Conservation (phyloP, 768 basidiomycete species). For the Dendrothele bispora region DNA sequence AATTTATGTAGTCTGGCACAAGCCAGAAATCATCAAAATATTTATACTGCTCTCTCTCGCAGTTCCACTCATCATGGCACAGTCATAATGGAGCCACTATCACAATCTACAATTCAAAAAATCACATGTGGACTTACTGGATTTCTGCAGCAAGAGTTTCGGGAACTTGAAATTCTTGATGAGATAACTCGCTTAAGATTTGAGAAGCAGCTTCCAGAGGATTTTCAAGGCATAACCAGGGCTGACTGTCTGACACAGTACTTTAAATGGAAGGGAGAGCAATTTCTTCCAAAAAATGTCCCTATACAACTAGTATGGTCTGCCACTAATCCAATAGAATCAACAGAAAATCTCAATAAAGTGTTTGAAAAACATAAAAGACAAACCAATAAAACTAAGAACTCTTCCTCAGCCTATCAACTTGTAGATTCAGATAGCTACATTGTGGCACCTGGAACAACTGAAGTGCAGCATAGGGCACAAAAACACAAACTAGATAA, state of each 20-base stretch:
- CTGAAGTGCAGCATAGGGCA: too few relatives aligned
- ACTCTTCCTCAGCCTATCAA: too few relatives aligned
- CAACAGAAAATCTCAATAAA: too few relatives aligned
- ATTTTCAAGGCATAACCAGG: too few relatives aligned
- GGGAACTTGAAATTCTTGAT: slow-evolving; percentile 34
- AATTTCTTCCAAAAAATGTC: slow-evolving; percentile 21
- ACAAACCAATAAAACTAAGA: too few relatives aligned
- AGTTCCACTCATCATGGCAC: slow-evolving; percentile 20
- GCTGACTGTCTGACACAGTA: slow-evolving; percentile 22
- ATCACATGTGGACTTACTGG: slow-evolving; percentile 26
- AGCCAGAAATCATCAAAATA: slow-evolving; percentile 21
- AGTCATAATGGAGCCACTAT: slow-evolving; percentile 25
- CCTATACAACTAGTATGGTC: too few relatives aligned
- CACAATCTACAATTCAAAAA: slow-evolving; percentile 8
- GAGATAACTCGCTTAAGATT: slow-evolving; percentile 28
- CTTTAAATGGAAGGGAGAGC: slow-evolving; percentile 14
- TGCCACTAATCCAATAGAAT: not conserved
- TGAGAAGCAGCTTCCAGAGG: slow-evolving; percentile 11
- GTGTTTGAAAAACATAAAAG: too few relatives aligned
- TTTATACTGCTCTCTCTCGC: slow-evolving; percentile 31
- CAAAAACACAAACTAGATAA: not conserved
- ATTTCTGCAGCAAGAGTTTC: slow-evolving; percentile 30
- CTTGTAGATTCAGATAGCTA: too few relatives aligned
- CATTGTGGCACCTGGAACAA: too few relatives aligned
- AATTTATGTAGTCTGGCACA: slow-evolving; percentile 27